phyloP scores from a whole-genome alignment of 2,329 filamentous ascomycete species.

The Fusarium penzigii region DNA sequence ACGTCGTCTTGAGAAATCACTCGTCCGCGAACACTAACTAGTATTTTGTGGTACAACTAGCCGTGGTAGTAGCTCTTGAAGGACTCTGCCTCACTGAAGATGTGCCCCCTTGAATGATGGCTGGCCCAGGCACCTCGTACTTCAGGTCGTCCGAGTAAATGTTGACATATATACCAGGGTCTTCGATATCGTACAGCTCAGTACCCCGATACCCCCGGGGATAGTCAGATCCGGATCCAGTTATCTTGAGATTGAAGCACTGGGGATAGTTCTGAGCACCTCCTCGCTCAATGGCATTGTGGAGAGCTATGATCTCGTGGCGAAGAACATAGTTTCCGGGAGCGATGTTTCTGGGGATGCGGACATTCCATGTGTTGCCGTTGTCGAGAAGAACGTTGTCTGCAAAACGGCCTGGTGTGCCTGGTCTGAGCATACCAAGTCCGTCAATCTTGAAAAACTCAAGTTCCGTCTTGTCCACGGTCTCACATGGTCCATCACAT shows the following conservation, averaged over 20 bases:
- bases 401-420: slow-evolving; percentile 39
- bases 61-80: slow-evolving; percentile 27
- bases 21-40: background rate
- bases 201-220: slow-evolving; percentile 37
- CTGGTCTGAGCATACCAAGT: slow-evolving; percentile 39
- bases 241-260: slow-evolving; percentile 52
- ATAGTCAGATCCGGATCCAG: slow-evolving; percentile 39
- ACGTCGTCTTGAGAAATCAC: no score
- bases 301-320: slow-evolving; percentile 57
- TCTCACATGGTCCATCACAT: slow-evolving; percentile 43
- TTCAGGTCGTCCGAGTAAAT: slow-evolving; percentile 31
- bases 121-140: slow-evolving; percentile 37
- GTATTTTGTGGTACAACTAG: slow-evolving; percentile 21
- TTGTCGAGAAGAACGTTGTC: slow-evolving; percentile 48
- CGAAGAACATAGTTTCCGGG: slow-evolving; percentile 57
- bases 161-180: slow-evolving; percentile 39
- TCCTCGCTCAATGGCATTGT: slow-evolving; percentile 42
- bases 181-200: slow-evolving; percentile 36
- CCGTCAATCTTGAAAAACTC: slow-evolving; percentile 51
- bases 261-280: slow-evolving; percentile 55
- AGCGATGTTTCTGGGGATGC: slow-evolving; percentile 47
- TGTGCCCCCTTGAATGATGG: slow-evolving; percentile 26
- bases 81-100: slow-evolving; percentile 28
- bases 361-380: slow-evolving; percentile 53
- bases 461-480: slow-evolving; percentile 42